Evolutionary conservation across 805 yeast species (phyloP), one percentile per base, ranked within the genome.

Genomic region (Teunomyces stri): DNA sequence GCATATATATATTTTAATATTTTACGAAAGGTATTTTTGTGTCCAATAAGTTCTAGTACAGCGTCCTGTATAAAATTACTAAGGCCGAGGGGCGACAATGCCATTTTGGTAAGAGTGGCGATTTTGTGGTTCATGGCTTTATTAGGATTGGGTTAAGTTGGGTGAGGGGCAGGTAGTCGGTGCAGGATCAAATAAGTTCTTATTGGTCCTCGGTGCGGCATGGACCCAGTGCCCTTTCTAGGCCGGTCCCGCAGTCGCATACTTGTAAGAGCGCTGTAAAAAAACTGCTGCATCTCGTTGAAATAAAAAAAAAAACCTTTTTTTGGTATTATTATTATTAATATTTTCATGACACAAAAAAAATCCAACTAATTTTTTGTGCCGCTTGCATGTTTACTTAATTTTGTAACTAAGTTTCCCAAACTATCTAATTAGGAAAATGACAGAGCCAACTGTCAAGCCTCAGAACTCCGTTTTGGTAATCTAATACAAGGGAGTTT

Each of bases 321-420:
- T 35, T 12, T 34, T 12, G n/a, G 1, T n/a, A 13, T 31, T 7
- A 13, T 13, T 31, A 21, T 21, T 21, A 21, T 21, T 21, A 21
- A 5, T 21, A 21, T 31, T n/a, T 31, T 15, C 18, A n/a, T n/a
- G 16, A 31, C 34, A 4, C 9, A 31, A 31, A 31, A 31, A 13
- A 31, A 13, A 31, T 31, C 7, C 10, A 4, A 4, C 9, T 31
- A 31, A 13, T 11, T 35, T 20, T 18, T 35, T 35, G 22, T 9
- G 38, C 38, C 38, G 38, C 38, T 35, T 35, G 38, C 38, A 35
- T 18, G 22, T 35, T 31, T n/a, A 15, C 15, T 15, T 13, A 31
- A 31, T 13, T 25, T 25, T 31, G 16, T 13, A 7, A 31, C 34
- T 31, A 31, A 31, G 10, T 15, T 31, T 31, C 18, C 34, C 34